A percentile compares a stretch with the other conserved stretches of the same genome.
Evolutionary conservation across 345 rosid genomes (phyloP).

Genomic region (Microcos paniculata): DNA sequence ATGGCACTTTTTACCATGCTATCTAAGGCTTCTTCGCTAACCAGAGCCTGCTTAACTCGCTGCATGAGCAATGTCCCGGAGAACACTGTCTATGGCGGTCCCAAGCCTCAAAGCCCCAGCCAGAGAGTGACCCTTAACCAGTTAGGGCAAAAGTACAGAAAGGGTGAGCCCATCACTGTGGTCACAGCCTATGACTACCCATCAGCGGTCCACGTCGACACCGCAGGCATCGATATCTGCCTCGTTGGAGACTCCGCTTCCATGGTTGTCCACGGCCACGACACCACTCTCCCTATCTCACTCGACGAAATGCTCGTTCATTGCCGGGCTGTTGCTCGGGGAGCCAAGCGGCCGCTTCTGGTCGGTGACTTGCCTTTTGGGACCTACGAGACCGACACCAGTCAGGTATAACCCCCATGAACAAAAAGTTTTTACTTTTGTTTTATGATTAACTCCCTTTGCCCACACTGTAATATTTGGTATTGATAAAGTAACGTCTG

Average conservation of each 20-base stretch:
- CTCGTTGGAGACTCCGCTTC: conserved; percentile 92
- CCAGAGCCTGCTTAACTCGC: conserved; percentile 32
- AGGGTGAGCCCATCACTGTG: conserved; percentile 63
- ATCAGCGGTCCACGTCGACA: conserved; percentile 78
- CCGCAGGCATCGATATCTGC: conserved; percentile 80
- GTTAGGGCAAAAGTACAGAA: conserved; percentile 60
- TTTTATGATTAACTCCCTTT: not conserved
- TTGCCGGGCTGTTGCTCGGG: conserved; percentile 85
- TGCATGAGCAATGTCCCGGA: conserved; percentile 81
- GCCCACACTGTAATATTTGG: not conserved
- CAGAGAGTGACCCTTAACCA: conserved; percentile 57
- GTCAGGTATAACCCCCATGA: conserved; percentile 45
- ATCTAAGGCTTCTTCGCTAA: not conserved
- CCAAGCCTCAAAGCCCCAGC: conserved; percentile 56
- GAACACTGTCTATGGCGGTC: conserved; percentile 79
- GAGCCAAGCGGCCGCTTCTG: conserved; percentile 76
- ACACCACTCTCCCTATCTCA: conserved; percentile 88
- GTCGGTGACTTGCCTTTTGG: conserved; percentile 95
- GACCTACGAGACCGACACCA: conserved; percentile 67
- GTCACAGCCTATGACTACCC: conserved; percentile 93
- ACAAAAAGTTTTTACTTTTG: not conserved
- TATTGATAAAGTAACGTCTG: not conserved
- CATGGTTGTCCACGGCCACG: conserved; percentile 96
- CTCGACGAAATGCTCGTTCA: conserved; percentile 95
- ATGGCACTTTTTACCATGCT: conserved; percentile 9